Evolutionary conservation across 2,329 filamentous ascomycete genomes (phyloP).

Genomic region (Phyllosticta capitalensis): DNA sequence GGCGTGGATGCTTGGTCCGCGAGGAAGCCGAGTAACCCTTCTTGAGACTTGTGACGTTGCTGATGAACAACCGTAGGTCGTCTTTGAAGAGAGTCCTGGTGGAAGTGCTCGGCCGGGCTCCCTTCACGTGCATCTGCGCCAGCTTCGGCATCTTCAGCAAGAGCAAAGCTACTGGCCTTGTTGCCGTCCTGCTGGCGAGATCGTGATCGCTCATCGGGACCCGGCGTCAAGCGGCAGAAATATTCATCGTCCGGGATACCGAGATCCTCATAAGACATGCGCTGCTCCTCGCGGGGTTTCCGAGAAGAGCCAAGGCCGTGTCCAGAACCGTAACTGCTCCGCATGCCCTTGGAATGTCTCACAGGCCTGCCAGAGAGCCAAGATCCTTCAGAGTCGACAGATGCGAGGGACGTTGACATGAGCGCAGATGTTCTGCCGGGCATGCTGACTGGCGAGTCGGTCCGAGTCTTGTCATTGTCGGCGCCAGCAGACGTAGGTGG

Average conservation of each 20-base stretch:
- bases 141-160: slow-evolving; percentile 21
- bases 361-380: slow-evolving; percentile 76
- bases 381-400: slow-evolving; percentile 88
- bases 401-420: slow-evolving; percentile 78
- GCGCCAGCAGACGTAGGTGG: slow-evolving; percentile 1
- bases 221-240: slow-evolving; percentile 47
- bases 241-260: slow-evolving; percentile 64
- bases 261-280: slow-evolving; percentile 56
- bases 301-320: slow-evolving; percentile 16
- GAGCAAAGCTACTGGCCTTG: slow-evolving; percentile 37
- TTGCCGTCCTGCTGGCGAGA: slow-evolving; percentile 20
- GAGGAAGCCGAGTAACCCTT: slow-evolving; percentile 48
- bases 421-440: slow-evolving; percentile 20
- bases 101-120: neutral
- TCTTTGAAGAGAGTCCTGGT: neutral
- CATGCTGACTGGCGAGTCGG: slow-evolving; percentile 34
- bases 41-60: slow-evolving; percentile 49
- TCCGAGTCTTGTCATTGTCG: slow-evolving; percentile 17
- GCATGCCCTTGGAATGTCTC: slow-evolving; percentile 35
- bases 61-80: slow-evolving; percentile 54
- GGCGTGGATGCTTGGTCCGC: neutral
- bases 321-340: slow-evolving; percentile 37
- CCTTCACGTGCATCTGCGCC: slow-evolving; percentile 36
- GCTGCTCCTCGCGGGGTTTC: slow-evolving; percentile 43
- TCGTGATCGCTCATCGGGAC: slow-evolving; percentile 30